Evolutionary conservation across 2,329 filamentous ascomycete species (phyloP), one percentile per base, ranked within the genome.

Genomic region (Neonectria faginata): DNA sequence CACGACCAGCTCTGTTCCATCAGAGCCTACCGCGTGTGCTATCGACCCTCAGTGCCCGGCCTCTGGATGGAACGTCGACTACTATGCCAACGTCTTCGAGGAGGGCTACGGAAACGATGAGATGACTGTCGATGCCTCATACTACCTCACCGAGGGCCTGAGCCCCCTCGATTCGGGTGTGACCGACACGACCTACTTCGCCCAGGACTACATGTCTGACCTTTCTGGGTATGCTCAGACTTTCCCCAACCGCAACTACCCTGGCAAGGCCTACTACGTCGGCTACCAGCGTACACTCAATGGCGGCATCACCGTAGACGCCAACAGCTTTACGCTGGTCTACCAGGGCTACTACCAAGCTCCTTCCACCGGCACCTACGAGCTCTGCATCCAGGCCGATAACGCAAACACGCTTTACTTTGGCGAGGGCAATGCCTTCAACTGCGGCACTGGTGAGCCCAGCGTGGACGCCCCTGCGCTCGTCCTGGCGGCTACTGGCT

Each of bases 281-380:
- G 62, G 56, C 52, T 65, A 58, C 62, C 54, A 33, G 5, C 63
- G 59, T 36, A 45, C 53, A 2, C 61, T 67, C 12, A 62, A 64
- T 3, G 67, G 68, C 29, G 68, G 69, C 1, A 66, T 73, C 47
- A 51, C 41, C 10, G 67, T 73, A 1, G 67, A 73, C 45, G 70
- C 44, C 56, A 72, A 72, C 62, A 73, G 67, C 67, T 73, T 71
- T 55, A 73, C 70, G 1, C 58, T 73, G 12, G 70, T 73, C 0
- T 72, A 72, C 48, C 25, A 64, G 0, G 70, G 70, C 1, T 73
- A 69, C 51, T 68, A 66, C 48, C 57, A 44, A 1, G 66, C 67
- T 12, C 60, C 64, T 9, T 51, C 53, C 22, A 70, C 67, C 2
- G 66, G 68, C 31, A 39, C 44, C n/a, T 62, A 72, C 44, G 59